Evolutionary conservation across 495 filamentous ascomycete genomes (phyloP), one percentile per base, ranked within the genome.

Genomic region (Podospora fimiseda): DNA sequence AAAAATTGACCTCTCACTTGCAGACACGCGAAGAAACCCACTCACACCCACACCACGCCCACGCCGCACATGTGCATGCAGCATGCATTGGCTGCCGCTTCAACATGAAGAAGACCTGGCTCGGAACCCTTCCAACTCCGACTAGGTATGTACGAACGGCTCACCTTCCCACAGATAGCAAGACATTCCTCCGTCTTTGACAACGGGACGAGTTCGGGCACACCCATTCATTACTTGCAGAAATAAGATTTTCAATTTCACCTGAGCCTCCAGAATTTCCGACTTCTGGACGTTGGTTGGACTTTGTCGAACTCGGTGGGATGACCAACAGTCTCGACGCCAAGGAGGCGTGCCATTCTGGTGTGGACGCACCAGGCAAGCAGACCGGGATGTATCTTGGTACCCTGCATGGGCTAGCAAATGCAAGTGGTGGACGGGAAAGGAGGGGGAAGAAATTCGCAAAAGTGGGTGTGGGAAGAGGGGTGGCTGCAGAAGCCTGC

Each of bases 71-170:
- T 58, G 48, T 62, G 60, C 60, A 59, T 53, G 50, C 44, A 63
- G 66, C 69, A 72, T 72, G 69, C 70, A 71, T 72, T 70, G 68
- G 70, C 56, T 65, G 64, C 70, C 67, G 64, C 63, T 60, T 57
- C 61, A 59, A 61, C 60, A n/a, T 64, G 63, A 59, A 59, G 58
- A 55, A 48, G 57, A 48, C 57, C 51, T 57, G 59, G 57, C 54
- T 63, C 45, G 51, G 40, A 54, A 52, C 50, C 51, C 58, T 48
- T 59, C 67, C 54, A 62, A 60, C 55, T 47, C 47, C 54, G 50
- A 52, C 55, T 52, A n/a, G n/a, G n/a, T n/a, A n/a, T n/a, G n/a
- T n/a, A 62, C 59, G 63, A 67, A 66, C 55, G 60, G 55, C 51
- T 54, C 49, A 37, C 39, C 54, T 33, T 37, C 48, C 42, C 47